Base-by-base conservation (phyloP, 2,329 filamentous ascomycete genomes). In the Drechslera avenae region DNA sequence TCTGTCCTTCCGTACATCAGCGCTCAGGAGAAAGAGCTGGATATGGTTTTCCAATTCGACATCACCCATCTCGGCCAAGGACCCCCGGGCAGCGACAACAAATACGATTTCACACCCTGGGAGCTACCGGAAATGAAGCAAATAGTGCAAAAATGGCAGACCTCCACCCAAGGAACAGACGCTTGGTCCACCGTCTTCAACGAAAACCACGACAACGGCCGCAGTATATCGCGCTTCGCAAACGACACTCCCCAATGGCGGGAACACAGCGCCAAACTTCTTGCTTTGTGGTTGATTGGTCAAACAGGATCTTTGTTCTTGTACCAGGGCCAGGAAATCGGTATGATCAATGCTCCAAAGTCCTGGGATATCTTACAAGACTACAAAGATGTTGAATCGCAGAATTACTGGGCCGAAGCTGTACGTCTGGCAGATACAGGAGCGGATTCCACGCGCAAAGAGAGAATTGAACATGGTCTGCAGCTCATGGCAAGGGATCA, bases 401-500 rank as follows among this genome's bases (percentile, higher is more conserved):
- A 68, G 32, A 77, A 76, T 33, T 78, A 75, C 41, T 77, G 75
- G 64, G 63, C 42, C 14, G 33, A 23, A 7, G 21, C 21, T 1
- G 41, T 74, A 21, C 46, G 48, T 16, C 16, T 63, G 16, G 57
- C 67, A 18, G 67, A 70, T 5, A 39, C 59, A 14, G 63, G 63
- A 0, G 58, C 70, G 68, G 64, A 67, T 45, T 60, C 73, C 69
- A 66, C 64, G 16, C 55, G 66, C 4, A 65, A 59, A 34, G 50
- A 63, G 26, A 50, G 44, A 68, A 78, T 64, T 44, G 74, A 69
- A 69, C 60, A 77, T 54, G 77, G 82, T n/a, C 77, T 86, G 62
- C 80, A 83, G 53, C 76, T 79, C 56, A 84, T 85, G 66, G 84
- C 81, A 6, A 70, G 88, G 17, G 88, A 91, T 70, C 88, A 91